Conservation (phyloP, 2,329 filamentous ascomycete genomes). For the Microascus cirrosus region DNA sequence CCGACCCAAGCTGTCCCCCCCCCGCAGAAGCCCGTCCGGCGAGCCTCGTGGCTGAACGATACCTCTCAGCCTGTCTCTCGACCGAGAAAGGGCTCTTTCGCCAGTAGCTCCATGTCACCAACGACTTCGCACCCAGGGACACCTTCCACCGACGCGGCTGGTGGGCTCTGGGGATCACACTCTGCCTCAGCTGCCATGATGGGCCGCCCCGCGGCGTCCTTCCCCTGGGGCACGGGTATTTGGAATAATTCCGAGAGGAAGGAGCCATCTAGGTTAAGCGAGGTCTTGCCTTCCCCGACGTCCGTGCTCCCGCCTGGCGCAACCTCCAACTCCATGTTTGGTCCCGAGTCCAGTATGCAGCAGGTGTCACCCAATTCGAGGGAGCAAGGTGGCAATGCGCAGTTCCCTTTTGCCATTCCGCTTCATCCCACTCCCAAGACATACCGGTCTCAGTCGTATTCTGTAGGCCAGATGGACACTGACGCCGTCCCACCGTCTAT, state of each 20-base stretch:
- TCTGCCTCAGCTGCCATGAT: slow-evolving; percentile 33
- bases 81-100: slow-evolving; percentile 67
- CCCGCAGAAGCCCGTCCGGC: slow-evolving; percentile 52
- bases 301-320: slow-evolving; percentile 41
- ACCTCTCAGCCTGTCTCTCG: slow-evolving; percentile 52
- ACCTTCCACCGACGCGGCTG: slow-evolving; percentile 54
- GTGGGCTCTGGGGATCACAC: slow-evolving; percentile 44
- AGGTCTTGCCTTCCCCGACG: slow-evolving; percentile 66
- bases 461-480: slow-evolving; percentile 77
- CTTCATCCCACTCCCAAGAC: slow-evolving; percentile 85
- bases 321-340: slow-evolving; percentile 34
- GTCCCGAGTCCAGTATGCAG: slow-evolving; percentile 27
- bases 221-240: slow-evolving; percentile 70
- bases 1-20: slow-evolving; percentile 32
- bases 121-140: slow-evolving; percentile 73
- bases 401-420: slow-evolving; percentile 80
- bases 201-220: slow-evolving; percentile 36
- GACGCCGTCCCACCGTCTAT: slow-evolving; percentile 34
- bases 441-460: slow-evolving; percentile 93
- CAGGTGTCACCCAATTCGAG: slow-evolving; percentile 40
- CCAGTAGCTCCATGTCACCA: slow-evolving; percentile 65
- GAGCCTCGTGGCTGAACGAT: slow-evolving; percentile 81
- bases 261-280: slow-evolving; percentile 63
- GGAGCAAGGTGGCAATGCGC: slow-evolving; percentile 42
- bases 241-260: slow-evolving; percentile 67